Base-by-base conservation (phyloP, 2,329 filamentous ascomycete genomes). In the Sordariomycetes sp. region DNA sequence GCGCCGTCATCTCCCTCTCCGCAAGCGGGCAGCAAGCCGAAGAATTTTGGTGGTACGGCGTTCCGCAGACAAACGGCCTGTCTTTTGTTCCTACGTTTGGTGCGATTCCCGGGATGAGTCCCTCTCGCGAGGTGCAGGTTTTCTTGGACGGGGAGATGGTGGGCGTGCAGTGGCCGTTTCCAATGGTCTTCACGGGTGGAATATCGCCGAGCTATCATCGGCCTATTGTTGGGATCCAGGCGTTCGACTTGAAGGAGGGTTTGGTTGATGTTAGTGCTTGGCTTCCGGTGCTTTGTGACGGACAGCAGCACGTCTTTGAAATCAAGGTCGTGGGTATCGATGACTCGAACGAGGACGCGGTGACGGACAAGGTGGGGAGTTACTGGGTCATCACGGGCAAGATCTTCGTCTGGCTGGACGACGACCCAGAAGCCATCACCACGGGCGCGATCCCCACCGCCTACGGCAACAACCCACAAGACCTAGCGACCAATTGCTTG, bases 21-120 rank as follows among this genome's bases (percentile, higher is more conserved):
- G 87, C 89, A 17, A 89, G 84, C 62, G 89, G 87, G 0, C 89
- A 94, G 67, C 77, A 78, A 0, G 71, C 76, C 17, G 89, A 94
- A 70, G 89, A 95, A 67, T 92, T 92, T 64, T 95, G 89, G 88
- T 94, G 87, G 83, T 80, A 78, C 58, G 92, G 92, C 64, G 83
- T 90, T 1, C 78, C 86, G 2, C 77, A 84, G 51, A 80, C 79
- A 10, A 78, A 84, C 61, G 74, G 74, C 3, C 61, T 76, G 39
- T 76, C 78, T 3, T 92, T 91, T 65, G 72, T 76, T 4, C 67
- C 70, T 7, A 76, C 74, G 1, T 76, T 77, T 3, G 82, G 80
- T 13, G 69, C 71, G 1, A 73, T 90, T 0, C 80, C 81, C 25
- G 89, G 87, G 0, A 82, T 81, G 63, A 24, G 85, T 5, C 82